Conservation (phyloP, 306 rosid species). For the Chamaecrista fasciculata region DNA sequence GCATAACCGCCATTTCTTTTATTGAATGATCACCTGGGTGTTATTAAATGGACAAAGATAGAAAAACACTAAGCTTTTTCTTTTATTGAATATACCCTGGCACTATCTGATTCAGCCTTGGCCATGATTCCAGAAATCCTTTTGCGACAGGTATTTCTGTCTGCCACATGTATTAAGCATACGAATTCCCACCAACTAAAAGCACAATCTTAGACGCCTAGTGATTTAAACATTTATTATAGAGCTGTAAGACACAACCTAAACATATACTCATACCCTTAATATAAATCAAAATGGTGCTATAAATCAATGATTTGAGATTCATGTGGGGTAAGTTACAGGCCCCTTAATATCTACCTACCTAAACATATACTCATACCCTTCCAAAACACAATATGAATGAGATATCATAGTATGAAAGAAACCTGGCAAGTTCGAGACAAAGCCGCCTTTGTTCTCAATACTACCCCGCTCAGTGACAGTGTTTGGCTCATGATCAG, state of each 20-base stretch:
- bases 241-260: neutral
- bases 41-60: too few relatives aligned
- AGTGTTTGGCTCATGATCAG: slow-evolving; percentile 82
- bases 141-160: too few relatives aligned
- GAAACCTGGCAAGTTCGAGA: slow-evolving; percentile 93
- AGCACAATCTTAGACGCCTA: too few relatives aligned
- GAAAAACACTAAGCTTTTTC: too few relatives aligned
- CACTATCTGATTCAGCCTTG: too few relatives aligned
- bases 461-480: slow-evolving; percentile 80
- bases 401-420: slow-evolving; percentile 6
- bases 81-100: too few relatives aligned
- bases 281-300: neutral
- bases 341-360: neutral
- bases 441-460: slow-evolving; percentile 82
- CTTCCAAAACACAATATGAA: neutral
- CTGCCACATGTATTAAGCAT: too few relatives aligned
- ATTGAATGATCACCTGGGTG: too few relatives aligned
- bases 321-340: neutral
- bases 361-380: neutral
- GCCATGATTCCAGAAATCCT: too few relatives aligned
- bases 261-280: too few relatives aligned
- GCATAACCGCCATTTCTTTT: too few relatives aligned
- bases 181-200: too few relatives aligned
- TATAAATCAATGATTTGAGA: neutral
- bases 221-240: neutral